phyloP scores from a whole-genome alignment of 1,139 yeast species.

The Casaregolazyma lundiana region DNA sequence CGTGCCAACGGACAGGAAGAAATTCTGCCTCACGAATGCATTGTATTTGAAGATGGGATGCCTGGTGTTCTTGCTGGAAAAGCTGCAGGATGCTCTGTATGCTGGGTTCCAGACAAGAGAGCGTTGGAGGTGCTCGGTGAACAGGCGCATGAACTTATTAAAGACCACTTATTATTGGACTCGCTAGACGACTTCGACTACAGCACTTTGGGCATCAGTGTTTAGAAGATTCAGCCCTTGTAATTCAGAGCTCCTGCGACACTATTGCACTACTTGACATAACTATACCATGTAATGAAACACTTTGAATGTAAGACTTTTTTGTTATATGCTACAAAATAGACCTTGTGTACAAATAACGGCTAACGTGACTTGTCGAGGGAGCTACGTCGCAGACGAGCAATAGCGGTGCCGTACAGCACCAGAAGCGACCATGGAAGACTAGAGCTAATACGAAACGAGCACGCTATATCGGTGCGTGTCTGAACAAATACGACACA shows the following conservation, averaged over 20 bases:
- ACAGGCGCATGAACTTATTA: slow-evolving; percentile 39
- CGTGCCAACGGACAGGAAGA: slow-evolving; percentile 37
- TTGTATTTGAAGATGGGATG: slow-evolving; percentile 90
- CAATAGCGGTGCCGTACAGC: too few relatives aligned
- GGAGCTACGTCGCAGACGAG: too few relatives aligned
- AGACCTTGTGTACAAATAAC: too few relatives aligned
- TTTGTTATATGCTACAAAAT: background rate
- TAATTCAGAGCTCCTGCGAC: too few relatives aligned
- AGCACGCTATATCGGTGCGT: slow-evolving; percentile 36
- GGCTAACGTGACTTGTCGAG: too few relatives aligned
- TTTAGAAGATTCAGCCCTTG: too few relatives aligned
- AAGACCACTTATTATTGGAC: slow-evolving; percentile 52
- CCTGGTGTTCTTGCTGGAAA: slow-evolving; percentile 83
- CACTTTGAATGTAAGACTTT: background rate
- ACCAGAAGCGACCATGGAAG: too few relatives aligned
- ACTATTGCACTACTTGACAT: too few relatives aligned
- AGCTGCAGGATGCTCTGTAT: slow-evolving; percentile 78
- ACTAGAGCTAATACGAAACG: background rate
- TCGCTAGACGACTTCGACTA: slow-evolving; percentile 54
- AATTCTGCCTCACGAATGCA: slow-evolving; percentile 68
- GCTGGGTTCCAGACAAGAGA: slow-evolving; percentile 87
- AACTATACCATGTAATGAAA: background rate
- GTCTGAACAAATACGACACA: slow-evolving; percentile 80
- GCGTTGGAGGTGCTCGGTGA: slow-evolving; percentile 52
- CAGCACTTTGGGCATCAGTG: slow-evolving; percentile 47